These are phyloP conservation scores for Monilinia vaccinii-corymbosi DNA, from an alignment of 2,329 filamentous ascomycete genomes.

Conservation along the genomic window DNA sequence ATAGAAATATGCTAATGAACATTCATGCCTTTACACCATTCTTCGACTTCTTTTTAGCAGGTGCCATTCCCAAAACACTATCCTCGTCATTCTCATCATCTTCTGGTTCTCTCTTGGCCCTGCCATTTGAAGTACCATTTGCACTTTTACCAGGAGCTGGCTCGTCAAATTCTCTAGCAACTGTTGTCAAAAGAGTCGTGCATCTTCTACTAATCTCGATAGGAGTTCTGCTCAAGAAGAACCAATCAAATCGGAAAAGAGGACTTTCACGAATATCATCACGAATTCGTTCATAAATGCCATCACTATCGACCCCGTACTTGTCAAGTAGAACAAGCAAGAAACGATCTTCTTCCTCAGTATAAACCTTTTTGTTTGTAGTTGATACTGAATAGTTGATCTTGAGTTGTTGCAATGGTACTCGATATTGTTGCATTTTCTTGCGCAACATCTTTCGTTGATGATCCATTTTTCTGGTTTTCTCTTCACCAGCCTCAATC, in stretches of 20 bases:
- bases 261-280: conserved; percentile 93
- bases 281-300: conserved; percentile 87
- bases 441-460: conserved; percentile 88
- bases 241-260: conserved; percentile 98
- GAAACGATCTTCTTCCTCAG: conserved; percentile 95
- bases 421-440: conserved; percentile 95
- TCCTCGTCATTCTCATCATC: conserved; percentile 82
- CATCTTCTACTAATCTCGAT: conserved; percentile 88
- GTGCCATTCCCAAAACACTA: conserved; percentile 67
- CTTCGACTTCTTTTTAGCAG: conserved; percentile 93
- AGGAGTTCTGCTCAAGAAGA: conserved; percentile 90
- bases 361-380: conserved; percentile 99
- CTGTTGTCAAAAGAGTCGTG: conserved; percentile 86
- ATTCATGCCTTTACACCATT: conserved; percentile 60
- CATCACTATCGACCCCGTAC: conserved; percentile 84
- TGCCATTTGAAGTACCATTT: conserved; percentile 52
- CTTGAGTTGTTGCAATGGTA: conserved; percentile 93
- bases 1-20: not conserved
- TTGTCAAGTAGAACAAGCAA: conserved; percentile 87
- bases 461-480: conserved; percentile 78
- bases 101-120: conserved; percentile 63
- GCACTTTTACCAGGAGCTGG: conserved; percentile 37
- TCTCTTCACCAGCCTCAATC: conserved; percentile 89
- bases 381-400: conserved; percentile 98
- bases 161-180: conserved; percentile 89